Evolutionary conservation across 768 basidiomycete species (phyloP).

Genomic region (Suillus ampliporus): DNA sequence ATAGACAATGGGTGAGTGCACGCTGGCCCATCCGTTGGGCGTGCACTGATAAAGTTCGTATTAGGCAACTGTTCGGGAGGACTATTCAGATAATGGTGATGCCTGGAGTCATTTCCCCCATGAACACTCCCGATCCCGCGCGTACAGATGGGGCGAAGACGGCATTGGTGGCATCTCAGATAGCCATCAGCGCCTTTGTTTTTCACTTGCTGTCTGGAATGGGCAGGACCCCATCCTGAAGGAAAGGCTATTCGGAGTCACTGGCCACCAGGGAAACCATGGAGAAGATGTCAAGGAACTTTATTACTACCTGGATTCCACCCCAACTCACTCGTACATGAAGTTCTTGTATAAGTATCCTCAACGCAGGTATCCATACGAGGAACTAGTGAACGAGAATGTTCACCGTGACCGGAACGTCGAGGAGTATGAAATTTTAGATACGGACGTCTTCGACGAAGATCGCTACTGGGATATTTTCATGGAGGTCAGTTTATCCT

Average conservation of each 20-base stretch:
- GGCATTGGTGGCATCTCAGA: conserved; percentile 97
- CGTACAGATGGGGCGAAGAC: conserved; percentile 99
- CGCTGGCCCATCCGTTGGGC: neutral
- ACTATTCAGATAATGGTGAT: conserved; percentile 96
- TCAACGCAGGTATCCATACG: conserved; percentile 90
- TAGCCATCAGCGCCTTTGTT: conserved; percentile 94
- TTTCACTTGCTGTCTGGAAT: conserved; percentile 94
- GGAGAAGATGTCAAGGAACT: conserved; percentile 99
- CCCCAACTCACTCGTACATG: conserved; percentile 99
- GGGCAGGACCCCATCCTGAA: conserved; percentile 93
- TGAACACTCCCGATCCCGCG: conserved; percentile 89
- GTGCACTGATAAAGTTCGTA: conserved; percentile 1
- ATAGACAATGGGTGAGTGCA: conserved; percentile 90
- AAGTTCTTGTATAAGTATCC: conserved; percentile 99
- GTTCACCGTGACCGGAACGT: conserved; percentile 83
- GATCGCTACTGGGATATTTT: conserved; percentile 99
- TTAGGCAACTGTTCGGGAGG: conserved; percentile 97
- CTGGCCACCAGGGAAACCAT: conserved; percentile 97
- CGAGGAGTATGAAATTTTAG: conserved; percentile 90
- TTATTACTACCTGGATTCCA: conserved; percentile 98
- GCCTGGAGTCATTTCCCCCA: conserved; percentile 97
- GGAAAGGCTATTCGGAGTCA: conserved; percentile 95
- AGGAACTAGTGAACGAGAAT: conserved; percentile 89
- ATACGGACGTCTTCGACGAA: conserved; percentile 90
- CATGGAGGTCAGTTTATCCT: conserved; percentile 72